Evolutionary conservation across 805 yeast genomes (phyloP).

Genomic region (Maudiozyma barnettii): DNA sequence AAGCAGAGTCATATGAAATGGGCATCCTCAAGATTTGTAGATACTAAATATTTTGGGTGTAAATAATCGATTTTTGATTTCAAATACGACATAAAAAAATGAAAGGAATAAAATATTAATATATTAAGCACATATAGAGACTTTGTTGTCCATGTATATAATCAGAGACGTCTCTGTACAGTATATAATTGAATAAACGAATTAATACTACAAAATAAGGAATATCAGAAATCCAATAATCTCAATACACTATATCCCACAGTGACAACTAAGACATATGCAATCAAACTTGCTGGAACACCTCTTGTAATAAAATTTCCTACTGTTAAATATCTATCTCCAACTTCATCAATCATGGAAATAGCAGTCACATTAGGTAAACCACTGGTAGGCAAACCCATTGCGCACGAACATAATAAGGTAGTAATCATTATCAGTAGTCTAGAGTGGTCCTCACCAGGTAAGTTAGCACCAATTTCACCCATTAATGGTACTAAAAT

Average conservation of each 20-base stretch:
- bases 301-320: constrained; percentile 82
- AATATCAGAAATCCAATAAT: constrained; percentile 35
- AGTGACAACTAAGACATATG: constrained; percentile 63
- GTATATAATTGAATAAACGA: too few species aligned
- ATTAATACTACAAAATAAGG: too few species aligned
- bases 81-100: neutral
- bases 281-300: constrained; percentile 73
- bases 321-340: constrained; percentile 82
- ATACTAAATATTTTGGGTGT: constrained; percentile 65
- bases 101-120: neutral
- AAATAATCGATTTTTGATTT: constrained; percentile 2
- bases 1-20: constrained; percentile 41
- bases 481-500: constrained; percentile 85
- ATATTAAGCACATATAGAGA: too few species aligned
- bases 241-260: constrained; percentile 73
- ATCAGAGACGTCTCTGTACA: too few species aligned
- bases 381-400: constrained; percentile 97
- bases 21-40: constrained; percentile 62
- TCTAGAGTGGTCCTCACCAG: constrained; percentile 73
- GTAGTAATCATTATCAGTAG: constrained; percentile 59
- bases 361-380: constrained; percentile 97
- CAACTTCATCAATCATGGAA: constrained; percentile 86
- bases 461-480: constrained; percentile 71
- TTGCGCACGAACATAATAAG: constrained; percentile 80
- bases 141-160: too few species aligned